These are phyloP conservation scores for Taphrina deformans DNA, from an alignment of 1,139 yeast genomes.

Conservation along the genomic window DNA sequence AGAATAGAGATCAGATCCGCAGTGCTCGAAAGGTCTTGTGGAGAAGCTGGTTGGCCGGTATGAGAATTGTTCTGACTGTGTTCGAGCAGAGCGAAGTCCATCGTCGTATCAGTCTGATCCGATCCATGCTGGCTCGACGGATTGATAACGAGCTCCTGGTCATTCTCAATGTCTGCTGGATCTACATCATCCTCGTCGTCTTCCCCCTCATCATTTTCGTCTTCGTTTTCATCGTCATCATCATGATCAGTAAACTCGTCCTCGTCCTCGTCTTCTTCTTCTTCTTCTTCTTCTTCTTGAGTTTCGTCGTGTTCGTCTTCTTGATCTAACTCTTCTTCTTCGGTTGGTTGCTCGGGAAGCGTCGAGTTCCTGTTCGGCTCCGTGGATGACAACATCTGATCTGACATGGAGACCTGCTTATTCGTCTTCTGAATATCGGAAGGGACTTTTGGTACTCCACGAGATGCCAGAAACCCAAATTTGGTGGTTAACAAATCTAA, in stretches of 20 bases:
- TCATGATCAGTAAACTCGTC: conserved; percentile 43
- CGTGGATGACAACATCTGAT: neutral
- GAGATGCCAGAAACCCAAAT: neutral
- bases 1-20: neutral
- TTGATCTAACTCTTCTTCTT: neutral
- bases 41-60: neutral
- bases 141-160: neutral
- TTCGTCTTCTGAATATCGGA: neutral
- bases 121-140: neutral
- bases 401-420: neutral
- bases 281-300: neutral
- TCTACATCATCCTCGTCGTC: neutral
- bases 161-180: neutral
- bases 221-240: conserved; percentile 41
- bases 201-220: neutral
- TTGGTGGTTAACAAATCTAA: conserved; percentile 41
- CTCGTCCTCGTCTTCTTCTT: conserved; percentile 38
- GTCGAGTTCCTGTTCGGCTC: neutral
- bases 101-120: neutral
- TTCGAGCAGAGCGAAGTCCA: neutral
- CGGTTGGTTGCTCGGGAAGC: neutral
- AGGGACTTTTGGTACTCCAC: neutral
- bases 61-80: neutral
- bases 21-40: neutral
- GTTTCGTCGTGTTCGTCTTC: conserved; percentile 20